Evolutionary conservation across 1,139 yeast species (phyloP).

Genomic region (Scheffersomyces titani): DNA sequence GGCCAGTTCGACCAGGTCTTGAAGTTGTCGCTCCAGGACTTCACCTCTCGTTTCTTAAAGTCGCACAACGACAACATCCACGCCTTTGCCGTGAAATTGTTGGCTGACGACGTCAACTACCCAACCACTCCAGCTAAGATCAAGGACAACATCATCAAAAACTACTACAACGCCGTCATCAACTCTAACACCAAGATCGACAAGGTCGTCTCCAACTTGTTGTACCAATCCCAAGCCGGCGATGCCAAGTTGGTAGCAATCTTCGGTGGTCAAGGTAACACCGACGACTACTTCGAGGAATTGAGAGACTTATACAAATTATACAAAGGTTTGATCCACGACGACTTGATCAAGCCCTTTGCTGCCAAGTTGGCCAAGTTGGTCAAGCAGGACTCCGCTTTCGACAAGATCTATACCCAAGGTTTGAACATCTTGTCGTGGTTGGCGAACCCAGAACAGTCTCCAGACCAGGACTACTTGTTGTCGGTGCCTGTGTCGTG

Average conservation of each 20-base stretch:
- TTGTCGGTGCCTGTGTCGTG: slow-evolving; percentile 92
- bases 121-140: slow-evolving; percentile 73
- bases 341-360: slow-evolving; percentile 69
- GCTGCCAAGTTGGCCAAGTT: slow-evolving; percentile 69
- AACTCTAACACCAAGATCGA: slow-evolving; percentile 37
- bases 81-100: slow-evolving; percentile 75
- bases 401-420: slow-evolving; percentile 84
- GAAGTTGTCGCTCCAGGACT: slow-evolving; percentile 71
- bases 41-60: slow-evolving; percentile 71
- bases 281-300: slow-evolving; percentile 97
- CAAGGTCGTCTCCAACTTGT: slow-evolving; percentile 49
- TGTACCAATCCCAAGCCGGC: slow-evolving; percentile 42
- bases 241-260: slow-evolving; percentile 73
- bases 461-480: slow-evolving; percentile 89
- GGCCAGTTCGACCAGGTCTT: slow-evolving; percentile 73
- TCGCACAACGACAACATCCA: slow-evolving; percentile 77
- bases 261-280: slow-evolving; percentile 99
- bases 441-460: slow-evolving; percentile 80
- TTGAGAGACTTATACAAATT: slow-evolving; percentile 79
- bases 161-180: slow-evolving; percentile 68
- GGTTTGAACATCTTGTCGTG: slow-evolving; percentile 88
- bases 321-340: slow-evolving; percentile 68
- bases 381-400: slow-evolving; percentile 56
- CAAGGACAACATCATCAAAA: slow-evolving; percentile 65
- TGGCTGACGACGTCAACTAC: slow-evolving; percentile 46